Conservation (phyloP, 257 asterid genomes). For the Echites panduratus region DNA sequence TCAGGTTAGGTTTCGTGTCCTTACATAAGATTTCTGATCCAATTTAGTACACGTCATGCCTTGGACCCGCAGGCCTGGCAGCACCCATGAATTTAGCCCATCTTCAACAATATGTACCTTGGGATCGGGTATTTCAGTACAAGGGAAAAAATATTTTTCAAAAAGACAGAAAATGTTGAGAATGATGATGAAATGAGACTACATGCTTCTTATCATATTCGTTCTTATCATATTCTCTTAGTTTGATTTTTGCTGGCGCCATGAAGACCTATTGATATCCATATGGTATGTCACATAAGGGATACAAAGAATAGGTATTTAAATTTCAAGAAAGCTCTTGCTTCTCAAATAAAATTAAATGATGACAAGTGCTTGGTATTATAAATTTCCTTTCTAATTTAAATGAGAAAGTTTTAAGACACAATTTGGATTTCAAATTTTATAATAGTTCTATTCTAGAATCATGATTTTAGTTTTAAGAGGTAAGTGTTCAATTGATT, state of each 20-base stretch:
- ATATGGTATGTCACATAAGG: background rate
- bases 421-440: background rate
- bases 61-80: no score
- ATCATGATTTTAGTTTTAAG: background rate
- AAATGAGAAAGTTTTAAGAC: background rate
- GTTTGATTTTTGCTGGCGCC: background rate
- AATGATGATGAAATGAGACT: background rate
- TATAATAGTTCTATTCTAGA: background rate
- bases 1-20: constrained; percentile 38
- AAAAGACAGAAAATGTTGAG: background rate
- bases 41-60: no score
- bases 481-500: background rate
- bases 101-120: no score
- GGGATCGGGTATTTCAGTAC: no score
- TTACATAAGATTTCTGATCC: background rate
- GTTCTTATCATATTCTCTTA: background rate
- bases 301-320: background rate
- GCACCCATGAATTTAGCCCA: no score
- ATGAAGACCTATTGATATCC: no score
- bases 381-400: background rate
- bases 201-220: background rate
- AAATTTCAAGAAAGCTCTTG: background rate
- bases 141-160: background rate
- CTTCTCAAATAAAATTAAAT: background rate
- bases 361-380: background rate